Evolutionary conservation across 176 grass and related monocot genomes (phyloP).

Genomic region (Carex parvula): DNA sequence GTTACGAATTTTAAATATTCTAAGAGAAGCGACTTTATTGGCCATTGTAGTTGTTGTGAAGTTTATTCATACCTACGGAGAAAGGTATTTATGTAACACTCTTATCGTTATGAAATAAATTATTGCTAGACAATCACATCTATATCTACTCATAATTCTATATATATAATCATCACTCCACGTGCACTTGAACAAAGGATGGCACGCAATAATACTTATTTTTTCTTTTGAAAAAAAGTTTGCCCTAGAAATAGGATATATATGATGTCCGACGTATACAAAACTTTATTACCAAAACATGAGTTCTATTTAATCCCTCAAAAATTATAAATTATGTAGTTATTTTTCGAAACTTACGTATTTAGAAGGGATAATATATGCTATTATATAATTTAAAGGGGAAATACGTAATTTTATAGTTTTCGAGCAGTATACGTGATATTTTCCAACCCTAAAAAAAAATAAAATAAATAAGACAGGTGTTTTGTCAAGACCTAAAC

Average conservation of each 20-base stretch:
- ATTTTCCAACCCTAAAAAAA: too few relatives aligned
- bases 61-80: not conserved
- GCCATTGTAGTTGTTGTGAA: not conserved
- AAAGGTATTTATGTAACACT: not conserved
- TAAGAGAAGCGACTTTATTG: not conserved
- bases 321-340: too few relatives aligned
- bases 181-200: conserved; percentile 4
- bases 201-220: not conserved
- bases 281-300: too few relatives aligned
- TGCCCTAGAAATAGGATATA: not conserved
- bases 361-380: too few relatives aligned
- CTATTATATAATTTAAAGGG: too few relatives aligned
- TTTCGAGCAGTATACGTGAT: too few relatives aligned
- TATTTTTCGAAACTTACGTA: too few relatives aligned
- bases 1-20: not conserved
- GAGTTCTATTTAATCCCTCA: too few relatives aligned
- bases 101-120: not conserved
- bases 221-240: not conserved
- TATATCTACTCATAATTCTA: not conserved
- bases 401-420: too few relatives aligned
- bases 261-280: too few relatives aligned
- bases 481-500: too few relatives aligned
- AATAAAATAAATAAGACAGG: too few relatives aligned
- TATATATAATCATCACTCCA: conserved; percentile 7
- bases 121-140: not conserved